These are phyloP conservation scores for Diaporthe helianthi DNA, from an alignment of 2,329 filamentous ascomycete species.

Conservation along the genomic window DNA sequence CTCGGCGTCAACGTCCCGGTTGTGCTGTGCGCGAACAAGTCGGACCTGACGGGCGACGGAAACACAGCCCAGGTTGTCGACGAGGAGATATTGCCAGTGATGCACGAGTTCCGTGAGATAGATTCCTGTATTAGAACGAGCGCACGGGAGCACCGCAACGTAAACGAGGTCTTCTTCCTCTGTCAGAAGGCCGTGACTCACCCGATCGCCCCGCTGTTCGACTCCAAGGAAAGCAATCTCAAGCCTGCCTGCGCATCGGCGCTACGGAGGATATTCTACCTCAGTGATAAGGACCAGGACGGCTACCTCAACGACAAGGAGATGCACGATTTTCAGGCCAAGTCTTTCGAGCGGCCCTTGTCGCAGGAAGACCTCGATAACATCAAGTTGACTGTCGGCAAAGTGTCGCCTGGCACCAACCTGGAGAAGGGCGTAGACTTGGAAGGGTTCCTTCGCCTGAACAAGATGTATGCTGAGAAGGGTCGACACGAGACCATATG, in stretches of 20 bases:
- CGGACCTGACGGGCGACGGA: slow-evolving; percentile 79
- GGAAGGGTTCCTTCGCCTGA: slow-evolving; percentile 84
- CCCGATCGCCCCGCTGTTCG: slow-evolving; percentile 93
- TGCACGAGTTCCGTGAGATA: slow-evolving; percentile 98
- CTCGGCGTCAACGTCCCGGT: slow-evolving; percentile 98
- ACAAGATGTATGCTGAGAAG: slow-evolving; percentile 96
- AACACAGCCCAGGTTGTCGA: slow-evolving; percentile 86
- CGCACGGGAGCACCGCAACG: slow-evolving; percentile 88
- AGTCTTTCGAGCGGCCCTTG: slow-evolving; percentile 89
- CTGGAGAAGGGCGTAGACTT: slow-evolving; percentile 78
- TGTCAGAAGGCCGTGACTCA: slow-evolving; percentile 98
- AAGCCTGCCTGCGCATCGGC: slow-evolving; percentile 91
- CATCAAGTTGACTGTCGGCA: slow-evolving; percentile 87
- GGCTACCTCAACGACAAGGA: slow-evolving; percentile 89
- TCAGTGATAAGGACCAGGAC: slow-evolving; percentile 96
- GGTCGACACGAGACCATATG: slow-evolving; percentile 98
- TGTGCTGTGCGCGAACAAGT: slow-evolving; percentile 96
- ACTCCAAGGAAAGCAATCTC: slow-evolving; percentile 88
- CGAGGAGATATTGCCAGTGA: slow-evolving; percentile 97
- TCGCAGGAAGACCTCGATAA: slow-evolving; percentile 83
- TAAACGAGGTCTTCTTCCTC: slow-evolving; percentile 96
- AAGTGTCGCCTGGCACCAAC: slow-evolving; percentile 67
- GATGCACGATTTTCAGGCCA: slow-evolving; percentile 87
- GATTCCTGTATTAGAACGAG: slow-evolving; percentile 97
- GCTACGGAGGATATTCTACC: slow-evolving; percentile 88